phyloP scores from a whole-genome alignment of 2,329 filamentous ascomycete genomes.

The Botrytis paeoniae region DNA sequence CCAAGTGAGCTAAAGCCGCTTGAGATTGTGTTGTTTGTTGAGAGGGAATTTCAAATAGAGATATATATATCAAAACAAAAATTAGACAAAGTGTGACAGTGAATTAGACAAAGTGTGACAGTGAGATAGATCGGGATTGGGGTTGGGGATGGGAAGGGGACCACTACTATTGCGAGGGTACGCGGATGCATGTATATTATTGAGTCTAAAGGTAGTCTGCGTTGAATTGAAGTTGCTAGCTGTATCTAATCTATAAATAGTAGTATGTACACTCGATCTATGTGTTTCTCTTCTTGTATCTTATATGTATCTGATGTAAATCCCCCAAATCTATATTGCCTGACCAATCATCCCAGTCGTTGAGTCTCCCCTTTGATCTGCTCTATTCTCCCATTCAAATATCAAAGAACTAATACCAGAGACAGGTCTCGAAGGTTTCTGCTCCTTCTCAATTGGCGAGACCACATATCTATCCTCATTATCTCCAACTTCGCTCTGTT shows the following conservation, averaged over 20 bases:
- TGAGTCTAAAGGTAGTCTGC: background rate
- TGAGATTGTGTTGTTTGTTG: background rate
- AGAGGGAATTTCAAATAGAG: fast-evolving
- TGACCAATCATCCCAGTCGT: background rate
- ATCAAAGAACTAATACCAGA: background rate
- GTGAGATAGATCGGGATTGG: background rate
- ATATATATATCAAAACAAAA: background rate
- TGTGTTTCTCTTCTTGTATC: background rate
- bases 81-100: background rate
- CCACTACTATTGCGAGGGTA: background rate
- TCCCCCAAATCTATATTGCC: background rate
- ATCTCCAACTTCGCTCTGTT: background rate
- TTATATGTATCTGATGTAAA: background rate
- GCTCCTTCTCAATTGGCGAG: background rate
- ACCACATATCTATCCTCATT: background rate
- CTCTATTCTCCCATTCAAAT: background rate
- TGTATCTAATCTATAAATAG: background rate
- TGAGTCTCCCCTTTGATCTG: background rate
- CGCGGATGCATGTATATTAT: background rate
- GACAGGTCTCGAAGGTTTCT: background rate
- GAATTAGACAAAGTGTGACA: no score
- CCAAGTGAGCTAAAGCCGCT: background rate
- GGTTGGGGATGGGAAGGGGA: no score
- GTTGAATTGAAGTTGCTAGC: background rate
- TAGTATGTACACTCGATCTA: background rate